phyloP scores from a whole-genome alignment of 176 grass and related monocot species.

The Carex littledalei region DNA sequence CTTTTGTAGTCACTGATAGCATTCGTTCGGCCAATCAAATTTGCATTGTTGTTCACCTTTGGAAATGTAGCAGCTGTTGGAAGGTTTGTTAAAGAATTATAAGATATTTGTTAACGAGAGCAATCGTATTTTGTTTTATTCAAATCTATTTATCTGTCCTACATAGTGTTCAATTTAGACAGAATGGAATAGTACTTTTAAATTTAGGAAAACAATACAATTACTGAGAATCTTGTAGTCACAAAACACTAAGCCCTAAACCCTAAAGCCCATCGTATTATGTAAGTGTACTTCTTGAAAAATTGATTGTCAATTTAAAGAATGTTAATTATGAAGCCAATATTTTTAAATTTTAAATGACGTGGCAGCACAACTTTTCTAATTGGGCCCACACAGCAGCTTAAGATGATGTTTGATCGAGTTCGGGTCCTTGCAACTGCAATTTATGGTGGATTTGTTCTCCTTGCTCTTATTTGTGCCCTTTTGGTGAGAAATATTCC shows the following conservation, averaged over 20 bases:
- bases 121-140: neutral
- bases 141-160: neutral
- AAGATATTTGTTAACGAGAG: neutral
- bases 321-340: neutral
- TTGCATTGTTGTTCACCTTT: constrained; percentile 75
- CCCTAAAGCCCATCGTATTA: neutral
- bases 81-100: constrained; percentile 39
- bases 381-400: constrained; percentile 57
- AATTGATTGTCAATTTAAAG: neutral
- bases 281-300: neutral
- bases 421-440: constrained; percentile 64
- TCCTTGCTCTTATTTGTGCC: constrained; percentile 69
- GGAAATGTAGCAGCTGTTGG: constrained; percentile 88
- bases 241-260: neutral
- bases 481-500: constrained; percentile 59
- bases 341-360: constrained; percentile 37
- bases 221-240: neutral
- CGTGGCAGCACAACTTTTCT: constrained; percentile 85
- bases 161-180: neutral
- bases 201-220: neutral
- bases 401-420: constrained; percentile 89
- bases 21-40: constrained; percentile 76
- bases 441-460: constrained; percentile 69
- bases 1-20: constrained; percentile 63
- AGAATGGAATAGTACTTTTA: neutral